A percentile compares a stretch with the other conserved stretches of the same genome.
Evolutionary conservation across 176 grass and related monocot species (phyloP).

Genomic region (maize (Zea mays)): Zm-B73-REFERENCE-NAM-5.0 NC_050104.1:153517501-153518000

Average conservation of each 20-base stretch:
- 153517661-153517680: neutral
- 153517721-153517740: conserved; percentile 25
- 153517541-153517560: conserved; percentile 23
- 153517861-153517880: neutral
- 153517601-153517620: conserved; percentile 27
- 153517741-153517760: conserved; percentile 15
- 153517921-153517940: neutral
- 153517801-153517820: neutral
- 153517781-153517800: neutral
- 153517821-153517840: neutral
- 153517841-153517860: neutral
- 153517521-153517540: no score
- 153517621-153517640: neutral
- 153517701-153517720: conserved; percentile 10
- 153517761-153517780: neutral
- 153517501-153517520: no score
- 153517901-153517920: neutral
- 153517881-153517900: neutral
- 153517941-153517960: neutral
- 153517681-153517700: neutral
- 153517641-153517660: neutral
- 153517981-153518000: neutral
- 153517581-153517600: conserved; percentile 21
- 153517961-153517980: neutral
- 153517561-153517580: conserved; percentile 45